These are phyloP conservation scores for Chrysoporthe cubensis DNA, from an alignment of 2,329 filamentous ascomycete species.

Conservation along the genomic window DNA sequence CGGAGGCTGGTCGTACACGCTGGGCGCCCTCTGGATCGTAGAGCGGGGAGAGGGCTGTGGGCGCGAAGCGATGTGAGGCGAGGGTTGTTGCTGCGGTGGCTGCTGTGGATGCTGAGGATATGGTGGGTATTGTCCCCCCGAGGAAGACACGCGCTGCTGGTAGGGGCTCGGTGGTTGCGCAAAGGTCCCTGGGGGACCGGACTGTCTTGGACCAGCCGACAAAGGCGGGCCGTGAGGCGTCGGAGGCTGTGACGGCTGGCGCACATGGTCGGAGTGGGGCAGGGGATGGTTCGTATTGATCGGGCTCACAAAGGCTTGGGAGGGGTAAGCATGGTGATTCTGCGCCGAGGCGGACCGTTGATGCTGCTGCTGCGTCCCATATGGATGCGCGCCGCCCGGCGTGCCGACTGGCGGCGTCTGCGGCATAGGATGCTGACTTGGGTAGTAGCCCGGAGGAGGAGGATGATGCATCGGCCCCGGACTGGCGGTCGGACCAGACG, in stretches of 20 bases:
- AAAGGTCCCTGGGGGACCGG: constrained; percentile 46
- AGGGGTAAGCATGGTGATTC: constrained; percentile 57
- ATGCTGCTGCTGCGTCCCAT: constrained; percentile 36
- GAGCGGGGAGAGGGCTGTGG: constrained; percentile 36
- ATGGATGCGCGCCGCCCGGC: constrained; percentile 43
- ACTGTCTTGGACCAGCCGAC: constrained; percentile 47
- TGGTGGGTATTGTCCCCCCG: constrained; percentile 39
- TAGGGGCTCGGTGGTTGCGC: constrained; percentile 64
- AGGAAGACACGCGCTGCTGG: constrained; percentile 51
- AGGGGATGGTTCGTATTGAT: constrained; percentile 49
- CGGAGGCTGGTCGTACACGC: constrained; percentile 46
- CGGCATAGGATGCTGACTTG: constrained; percentile 41
- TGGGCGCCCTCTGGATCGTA: constrained; percentile 46
- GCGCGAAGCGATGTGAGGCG: constrained; percentile 31
- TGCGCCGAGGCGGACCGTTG: constrained; percentile 63
- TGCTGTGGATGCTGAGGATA: constrained; percentile 35
- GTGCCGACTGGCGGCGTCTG: constrained; percentile 56
- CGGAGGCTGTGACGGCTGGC: constrained; percentile 58
- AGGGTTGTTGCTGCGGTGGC: constrained; percentile 28
- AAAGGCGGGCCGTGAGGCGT: constrained; percentile 58
- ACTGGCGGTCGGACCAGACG: constrained; percentile 34
- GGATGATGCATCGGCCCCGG: constrained; percentile 38
- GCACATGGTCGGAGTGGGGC: constrained; percentile 45
- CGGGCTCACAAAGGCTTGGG: constrained; percentile 56
- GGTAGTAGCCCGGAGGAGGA: constrained; percentile 31